Conservation (phyloP, 345 rosid species). For the Salix exigua region DNA sequence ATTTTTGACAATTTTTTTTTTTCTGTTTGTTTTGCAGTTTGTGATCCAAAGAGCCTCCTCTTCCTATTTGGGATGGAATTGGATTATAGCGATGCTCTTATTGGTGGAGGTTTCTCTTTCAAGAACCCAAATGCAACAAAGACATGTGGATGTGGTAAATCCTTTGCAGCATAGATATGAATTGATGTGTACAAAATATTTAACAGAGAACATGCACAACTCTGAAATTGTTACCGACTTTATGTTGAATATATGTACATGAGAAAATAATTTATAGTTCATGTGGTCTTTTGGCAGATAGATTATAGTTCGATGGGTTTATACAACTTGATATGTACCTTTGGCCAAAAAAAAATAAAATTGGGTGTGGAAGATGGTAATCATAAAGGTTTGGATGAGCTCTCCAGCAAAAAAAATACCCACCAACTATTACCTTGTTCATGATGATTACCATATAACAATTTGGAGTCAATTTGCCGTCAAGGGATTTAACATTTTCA, state of each 20-base stretch:
- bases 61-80: slow-evolving; percentile 92
- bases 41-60: slow-evolving; percentile 98
- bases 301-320: neutral
- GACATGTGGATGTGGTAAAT: slow-evolving; percentile 52
- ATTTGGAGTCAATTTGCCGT: neutral
- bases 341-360: no score
- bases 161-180: slow-evolving; percentile 65
- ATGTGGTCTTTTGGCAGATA: neutral
- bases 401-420: neutral
- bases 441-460: neutral
- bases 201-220: neutral
- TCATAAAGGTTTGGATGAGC: neutral
- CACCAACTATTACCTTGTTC: neutral
- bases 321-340: neutral
- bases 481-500: neutral
- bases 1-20: neutral
- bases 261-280: neutral
- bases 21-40: slow-evolving; percentile 52
- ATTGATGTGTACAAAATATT: slow-evolving; percentile 13
- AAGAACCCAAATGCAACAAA: slow-evolving; percentile 91
- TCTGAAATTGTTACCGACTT: neutral
- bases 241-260: neutral
- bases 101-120: slow-evolving; percentile 96
- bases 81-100: slow-evolving; percentile 90
- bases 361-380: neutral